Conservation (phyloP, 2,329 filamentous ascomycete genomes). For the Tolypocladium cylindrosporum region DNA sequence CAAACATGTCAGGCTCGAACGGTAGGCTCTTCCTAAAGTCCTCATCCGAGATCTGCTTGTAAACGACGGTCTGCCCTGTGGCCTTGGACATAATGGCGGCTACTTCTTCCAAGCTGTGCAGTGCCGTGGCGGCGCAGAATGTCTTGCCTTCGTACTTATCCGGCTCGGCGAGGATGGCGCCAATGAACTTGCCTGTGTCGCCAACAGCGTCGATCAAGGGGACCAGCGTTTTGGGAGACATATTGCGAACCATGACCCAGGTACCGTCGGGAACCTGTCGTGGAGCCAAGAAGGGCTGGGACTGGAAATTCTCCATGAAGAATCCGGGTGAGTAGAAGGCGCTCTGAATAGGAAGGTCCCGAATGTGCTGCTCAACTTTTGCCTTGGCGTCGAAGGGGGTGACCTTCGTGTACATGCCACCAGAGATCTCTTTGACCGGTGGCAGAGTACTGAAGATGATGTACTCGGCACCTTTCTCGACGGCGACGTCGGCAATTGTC, state of each 20-base stretch:
- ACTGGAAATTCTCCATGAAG: slow-evolving; percentile 31
- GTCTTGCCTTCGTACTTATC: slow-evolving; percentile 31
- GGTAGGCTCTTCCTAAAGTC: slow-evolving; percentile 9
- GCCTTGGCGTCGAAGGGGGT: slow-evolving; percentile 43
- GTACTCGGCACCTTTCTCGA: slow-evolving; percentile 24
- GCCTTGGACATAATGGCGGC: slow-evolving; percentile 25
- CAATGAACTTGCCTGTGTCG: slow-evolving; percentile 34
- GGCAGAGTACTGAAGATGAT: slow-evolving; percentile 30
- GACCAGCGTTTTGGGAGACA: slow-evolving; percentile 17
- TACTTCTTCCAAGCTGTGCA: slow-evolving; percentile 27
- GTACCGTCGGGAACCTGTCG: slow-evolving; percentile 18
- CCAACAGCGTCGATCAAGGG: slow-evolving; percentile 32
- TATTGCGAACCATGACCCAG: slow-evolving; percentile 12
- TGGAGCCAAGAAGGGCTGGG: slow-evolving; percentile 15
- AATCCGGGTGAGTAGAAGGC: slow-evolving; percentile 29
- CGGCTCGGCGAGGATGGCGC: slow-evolving; percentile 29
- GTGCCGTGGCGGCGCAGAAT: slow-evolving; percentile 31
- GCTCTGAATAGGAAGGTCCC: slow-evolving; percentile 30
- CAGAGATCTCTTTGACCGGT: slow-evolving; percentile 21
- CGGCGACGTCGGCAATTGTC: slow-evolving; percentile 26
- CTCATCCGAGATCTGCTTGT: slow-evolving; percentile 10
- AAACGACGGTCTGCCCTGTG: slow-evolving; percentile 24
- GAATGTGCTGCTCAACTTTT: slow-evolving; percentile 40
- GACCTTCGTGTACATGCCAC: slow-evolving; percentile 21
- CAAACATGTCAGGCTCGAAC: slow-evolving; percentile 5